Conservation (phyloP, 495 filamentous ascomycete species). For the Hypoxylon lienhwacheense region DNA sequence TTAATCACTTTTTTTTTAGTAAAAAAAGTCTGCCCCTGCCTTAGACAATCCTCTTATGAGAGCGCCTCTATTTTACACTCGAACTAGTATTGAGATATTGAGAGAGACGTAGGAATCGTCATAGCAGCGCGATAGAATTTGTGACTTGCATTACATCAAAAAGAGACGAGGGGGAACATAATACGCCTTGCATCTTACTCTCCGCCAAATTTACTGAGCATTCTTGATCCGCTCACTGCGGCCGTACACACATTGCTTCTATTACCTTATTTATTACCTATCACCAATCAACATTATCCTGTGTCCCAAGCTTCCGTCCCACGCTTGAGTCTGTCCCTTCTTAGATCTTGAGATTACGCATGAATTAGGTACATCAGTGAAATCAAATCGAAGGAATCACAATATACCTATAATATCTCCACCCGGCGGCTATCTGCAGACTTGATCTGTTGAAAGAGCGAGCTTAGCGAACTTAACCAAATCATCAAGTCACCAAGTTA, state of each 20-base stretch:
- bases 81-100: slow-evolving; percentile 14
- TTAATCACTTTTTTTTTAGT: background rate
- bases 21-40: too few species aligned
- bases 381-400: slow-evolving; percentile 9
- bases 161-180: slow-evolving; percentile 20
- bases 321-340: slow-evolving; percentile 1
- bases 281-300: slow-evolving; percentile 21
- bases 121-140: slow-evolving; percentile 27
- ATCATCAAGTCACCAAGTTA: background rate
- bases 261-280: slow-evolving; percentile 16
- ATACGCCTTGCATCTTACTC: slow-evolving; percentile 12
- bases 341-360: slow-evolving; percentile 13
- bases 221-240: too few species aligned
- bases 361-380: slow-evolving; percentile 23
- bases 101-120: slow-evolving; percentile 9
- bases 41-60: slow-evolving; percentile 24
- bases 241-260: too few species aligned
- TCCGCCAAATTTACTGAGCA: slow-evolving; percentile 23
- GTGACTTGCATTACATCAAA: slow-evolving; percentile 32
- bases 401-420: slow-evolving; percentile 11
- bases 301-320: background rate
- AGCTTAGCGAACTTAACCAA: background rate
- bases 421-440: slow-evolving; percentile 19
- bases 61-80: slow-evolving; percentile 20
- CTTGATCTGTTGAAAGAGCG: background rate